A percentile compares a stretch with the other conserved stretches of the same genome.
phyloP scores from a whole-genome alignment of 495 filamentous ascomycete genomes.

The Daldinia decipiens region DNA sequence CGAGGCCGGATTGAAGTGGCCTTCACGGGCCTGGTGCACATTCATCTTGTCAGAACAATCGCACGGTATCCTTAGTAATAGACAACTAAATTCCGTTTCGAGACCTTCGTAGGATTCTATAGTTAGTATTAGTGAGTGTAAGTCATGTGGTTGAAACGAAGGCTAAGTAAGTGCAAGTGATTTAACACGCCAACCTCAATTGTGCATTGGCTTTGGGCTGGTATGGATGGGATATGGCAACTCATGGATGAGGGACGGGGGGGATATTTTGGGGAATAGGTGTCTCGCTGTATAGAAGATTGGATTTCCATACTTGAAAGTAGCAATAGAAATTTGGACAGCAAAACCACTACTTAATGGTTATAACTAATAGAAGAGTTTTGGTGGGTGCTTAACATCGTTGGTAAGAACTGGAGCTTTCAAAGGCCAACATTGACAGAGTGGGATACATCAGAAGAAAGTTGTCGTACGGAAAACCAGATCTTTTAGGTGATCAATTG shows the following conservation, averaged over 20 bases:
- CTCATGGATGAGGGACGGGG: neutral
- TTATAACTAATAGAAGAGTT: too few species aligned
- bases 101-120: neutral
- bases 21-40: slow-evolving; percentile 48
- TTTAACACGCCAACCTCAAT: neutral
- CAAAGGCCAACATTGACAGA: neutral
- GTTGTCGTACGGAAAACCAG: neutral
- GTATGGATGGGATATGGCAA: neutral
- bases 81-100: neutral
- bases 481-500: neutral
- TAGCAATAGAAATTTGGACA: too few species aligned
- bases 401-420: neutral
- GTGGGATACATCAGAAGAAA: neutral
- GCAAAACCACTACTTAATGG: too few species aligned
- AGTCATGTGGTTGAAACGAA: neutral
- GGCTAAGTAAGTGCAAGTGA: neutral
- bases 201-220: neutral
- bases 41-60: slow-evolving; percentile 37
- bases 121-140: neutral
- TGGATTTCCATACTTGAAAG: neutral
- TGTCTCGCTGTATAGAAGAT: neutral
- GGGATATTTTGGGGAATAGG: neutral
- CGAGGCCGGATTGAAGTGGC: slow-evolving; percentile 58
- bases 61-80: slow-evolving; percentile 17
- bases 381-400: neutral